Conservation (phyloP, 768 basidiomycete genomes). For the Mrakia frigida region DNA sequence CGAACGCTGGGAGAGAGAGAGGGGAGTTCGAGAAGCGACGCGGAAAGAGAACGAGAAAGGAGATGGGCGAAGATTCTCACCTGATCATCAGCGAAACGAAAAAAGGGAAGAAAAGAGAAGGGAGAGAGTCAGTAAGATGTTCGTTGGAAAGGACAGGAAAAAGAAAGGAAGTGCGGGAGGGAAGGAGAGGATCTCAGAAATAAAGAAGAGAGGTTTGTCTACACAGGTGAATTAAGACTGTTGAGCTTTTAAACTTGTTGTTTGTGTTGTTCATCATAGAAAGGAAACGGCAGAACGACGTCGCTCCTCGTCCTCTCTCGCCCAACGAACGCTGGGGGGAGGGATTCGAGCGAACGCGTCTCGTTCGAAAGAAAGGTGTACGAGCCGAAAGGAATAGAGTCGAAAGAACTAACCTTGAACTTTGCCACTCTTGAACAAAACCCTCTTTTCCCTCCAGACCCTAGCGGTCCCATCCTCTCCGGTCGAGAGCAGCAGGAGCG, state of each 20-base stretch:
- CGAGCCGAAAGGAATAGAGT: not conserved
- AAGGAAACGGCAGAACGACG: not conserved
- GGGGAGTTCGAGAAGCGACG: not conserved
- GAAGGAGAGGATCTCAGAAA: constrained; percentile 18
- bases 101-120: not conserved
- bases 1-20: no score
- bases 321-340: constrained; percentile 8
- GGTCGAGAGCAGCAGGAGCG: constrained; percentile 60
- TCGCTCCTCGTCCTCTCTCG: no score
- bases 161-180: not conserved
- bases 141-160: not conserved
- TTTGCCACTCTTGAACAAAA: constrained; percentile 27
- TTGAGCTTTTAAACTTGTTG: constrained; percentile 44
- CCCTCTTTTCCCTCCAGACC: constrained; percentile 32
- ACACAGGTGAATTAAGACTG: constrained; percentile 44
- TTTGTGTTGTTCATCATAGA: constrained; percentile 40
- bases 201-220: constrained; percentile 32
- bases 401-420: constrained; percentile 52
- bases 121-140: not conserved
- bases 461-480: constrained; percentile 60
- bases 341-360: not conserved
- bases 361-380: not conserved
- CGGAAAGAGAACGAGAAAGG: not conserved
- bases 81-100: not conserved
- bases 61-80: not conserved